These are phyloP conservation scores for Hyaloperonospora brassicae DNA, from an alignment of 352 stramenopile species.

Conservation along the genomic window DNA sequence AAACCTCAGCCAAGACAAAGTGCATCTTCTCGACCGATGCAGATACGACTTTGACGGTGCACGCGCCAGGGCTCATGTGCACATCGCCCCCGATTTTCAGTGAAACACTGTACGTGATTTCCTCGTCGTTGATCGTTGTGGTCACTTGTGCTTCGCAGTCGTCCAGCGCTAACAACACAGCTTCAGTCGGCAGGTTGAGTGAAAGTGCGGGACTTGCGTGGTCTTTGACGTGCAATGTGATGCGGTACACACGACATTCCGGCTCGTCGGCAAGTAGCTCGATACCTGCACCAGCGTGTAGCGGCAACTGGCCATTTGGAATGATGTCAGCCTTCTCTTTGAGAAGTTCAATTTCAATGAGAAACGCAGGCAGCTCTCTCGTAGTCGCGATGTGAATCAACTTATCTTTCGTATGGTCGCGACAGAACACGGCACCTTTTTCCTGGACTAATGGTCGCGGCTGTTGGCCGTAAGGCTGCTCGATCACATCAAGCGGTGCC, in stretches of 20 bases:
- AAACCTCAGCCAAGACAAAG: no score
- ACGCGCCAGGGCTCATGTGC: constrained; percentile 11
- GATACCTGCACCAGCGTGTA: constrained; percentile 17
- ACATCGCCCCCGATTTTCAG: constrained; percentile 16
- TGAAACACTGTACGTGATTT: no score
- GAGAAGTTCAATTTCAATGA: constrained; percentile 49
- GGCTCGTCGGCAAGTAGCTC: no score
- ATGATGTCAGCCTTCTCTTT: constrained; percentile 26
- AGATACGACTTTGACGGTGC: not conserved
- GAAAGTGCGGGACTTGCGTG: constrained; percentile 12
- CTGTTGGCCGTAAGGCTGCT: constrained; percentile 19
- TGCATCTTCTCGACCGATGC: no score
- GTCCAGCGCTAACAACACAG: constrained; percentile 29
- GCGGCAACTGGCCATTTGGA: constrained; percentile 17
- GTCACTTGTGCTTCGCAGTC: no score
- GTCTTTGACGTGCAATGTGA: constrained; percentile 18
- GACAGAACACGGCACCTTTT: constrained; percentile 38
- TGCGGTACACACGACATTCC: constrained; percentile 40
- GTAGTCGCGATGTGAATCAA: constrained; percentile 35
- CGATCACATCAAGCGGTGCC: constrained; percentile 24
- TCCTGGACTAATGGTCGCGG: constrained; percentile 23
- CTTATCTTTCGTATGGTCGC: constrained; percentile 41
- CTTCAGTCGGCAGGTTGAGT: constrained; percentile 25
- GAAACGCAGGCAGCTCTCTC: constrained; percentile 25
- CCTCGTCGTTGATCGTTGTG: no score